Evolutionary conservation across 2,329 filamentous ascomycete genomes (phyloP), one percentile per base, ranked within the genome.

Genomic region (Bipolaris cookei): DNA sequence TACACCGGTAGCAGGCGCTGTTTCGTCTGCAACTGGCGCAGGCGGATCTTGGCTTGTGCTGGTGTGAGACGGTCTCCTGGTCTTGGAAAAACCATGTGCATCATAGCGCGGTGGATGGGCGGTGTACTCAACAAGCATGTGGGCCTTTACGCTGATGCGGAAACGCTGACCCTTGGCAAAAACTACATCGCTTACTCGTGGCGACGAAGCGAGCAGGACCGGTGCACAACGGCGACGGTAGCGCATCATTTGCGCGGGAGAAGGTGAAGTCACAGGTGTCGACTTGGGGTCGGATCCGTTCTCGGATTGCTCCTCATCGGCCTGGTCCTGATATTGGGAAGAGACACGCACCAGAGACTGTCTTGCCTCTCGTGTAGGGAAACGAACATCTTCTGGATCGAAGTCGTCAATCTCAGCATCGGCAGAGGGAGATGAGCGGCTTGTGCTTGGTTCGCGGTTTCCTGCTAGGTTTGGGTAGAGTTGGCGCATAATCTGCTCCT

Each of bases 211-310:
- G 6, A 78, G 73, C 11, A 83, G 66, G 5, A 81, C 70, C 1
- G 81, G 81, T 48, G 80, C 76, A 61, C 80, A 82, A 28, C 80
- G 77, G 6, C 77, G 75, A 50, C 79, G 77, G 69, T 82, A 82
- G 51, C 81, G 78, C 37, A 78, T 71, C 13, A 69, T 61, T 50
- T 81, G 79, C 4, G 73, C 67, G 8, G 68, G 55, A 1, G 74
- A 62, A 55, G 70, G 66, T 68, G 73, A 45, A 54, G 69, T 20
- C 62, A 72, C 37, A 56, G 68, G 76, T 18, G 67, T 63, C 3
- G 65, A 59, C 32, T 78, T 76, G 41, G 74, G 73, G 34, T 77
- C 73, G 1, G 57, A 52, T 4, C 39, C 62, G 11, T 69, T 64
- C 3, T 60, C 56, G 6, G 63, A 63, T 5, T 62, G 63, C 13